A percentile compares a stretch with the other conserved stretches of the same genome.
Evolutionary conservation across 2,329 filamentous ascomycete species (phyloP).

Genomic region (Aureobasidium vineae): DNA sequence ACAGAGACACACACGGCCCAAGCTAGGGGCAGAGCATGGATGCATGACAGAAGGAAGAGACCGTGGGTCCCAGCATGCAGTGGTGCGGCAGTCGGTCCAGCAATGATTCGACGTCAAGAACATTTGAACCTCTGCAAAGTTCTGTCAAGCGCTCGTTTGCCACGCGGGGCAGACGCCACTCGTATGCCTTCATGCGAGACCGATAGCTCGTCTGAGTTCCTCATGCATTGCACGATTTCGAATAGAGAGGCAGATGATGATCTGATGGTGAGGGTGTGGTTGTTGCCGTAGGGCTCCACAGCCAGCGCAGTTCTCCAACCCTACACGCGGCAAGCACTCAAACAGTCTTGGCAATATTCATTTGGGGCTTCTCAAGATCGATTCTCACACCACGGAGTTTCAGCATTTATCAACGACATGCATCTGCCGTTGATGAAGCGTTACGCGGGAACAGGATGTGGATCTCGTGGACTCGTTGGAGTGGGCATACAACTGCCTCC

Average conservation of each 20-base stretch:
- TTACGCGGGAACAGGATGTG: neutral
- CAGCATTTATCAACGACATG: neutral
- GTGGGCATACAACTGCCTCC: neutral
- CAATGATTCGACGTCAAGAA: constrained; percentile 21
- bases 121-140: neutral
- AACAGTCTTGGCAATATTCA: constrained; percentile 10
- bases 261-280: neutral
- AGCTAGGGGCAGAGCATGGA: constrained; percentile 20
- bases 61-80: constrained; percentile 24
- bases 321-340: constrained; percentile 19
- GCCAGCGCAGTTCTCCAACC: constrained; percentile 1
- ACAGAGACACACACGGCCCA: constrained; percentile 19
- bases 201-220: neutral
- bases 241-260: constrained; percentile 2
- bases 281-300: constrained; percentile 10
- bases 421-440: neutral
- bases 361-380: neutral
- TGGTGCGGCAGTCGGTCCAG: constrained; percentile 22
- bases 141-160: constrained; percentile 10
- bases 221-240: constrained; percentile 9
- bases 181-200: neutral
- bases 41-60: constrained; percentile 6
- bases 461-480: neutral
- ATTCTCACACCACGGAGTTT: neutral
- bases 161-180: neutral